phyloP scores from a whole-genome alignment of 768 basidiomycete species.

The Lentinula aciculospora region DNA sequence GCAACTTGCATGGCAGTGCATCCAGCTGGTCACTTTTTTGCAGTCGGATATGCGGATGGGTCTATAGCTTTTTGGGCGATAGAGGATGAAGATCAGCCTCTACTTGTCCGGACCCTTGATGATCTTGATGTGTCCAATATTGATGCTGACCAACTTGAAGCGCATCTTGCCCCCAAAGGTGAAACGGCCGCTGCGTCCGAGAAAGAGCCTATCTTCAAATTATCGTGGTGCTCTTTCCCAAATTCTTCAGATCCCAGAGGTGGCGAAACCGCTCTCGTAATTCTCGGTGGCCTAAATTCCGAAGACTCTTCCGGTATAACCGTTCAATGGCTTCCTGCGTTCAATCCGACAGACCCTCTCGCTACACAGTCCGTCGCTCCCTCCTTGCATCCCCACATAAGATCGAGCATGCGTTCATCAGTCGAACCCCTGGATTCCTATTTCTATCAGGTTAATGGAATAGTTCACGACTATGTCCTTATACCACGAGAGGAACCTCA shows the following conservation, averaged over 20 bases:
- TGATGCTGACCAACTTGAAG: conserved; percentile 42
- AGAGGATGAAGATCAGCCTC: conserved; percentile 69
- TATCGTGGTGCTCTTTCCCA: conserved; percentile 78
- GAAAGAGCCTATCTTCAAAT: conserved; percentile 80
- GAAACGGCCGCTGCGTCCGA: conserved; percentile 13
- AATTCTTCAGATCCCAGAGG: conserved; percentile 60
- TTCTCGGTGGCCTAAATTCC: conserved; percentile 70
- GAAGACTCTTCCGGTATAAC: conserved; percentile 58
- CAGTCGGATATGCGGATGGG: conserved; percentile 78
- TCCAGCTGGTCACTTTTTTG: conserved; percentile 72
- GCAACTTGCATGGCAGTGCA: conserved; percentile 71
- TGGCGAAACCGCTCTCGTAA: conserved; percentile 65
- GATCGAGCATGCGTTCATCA: conserved; percentile 62
- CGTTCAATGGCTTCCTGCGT: conserved; percentile 62
- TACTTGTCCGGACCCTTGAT: conserved; percentile 69
- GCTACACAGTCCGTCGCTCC: conserved; percentile 18
- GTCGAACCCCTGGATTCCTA: conserved; percentile 41
- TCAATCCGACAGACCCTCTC: conserved; percentile 48
- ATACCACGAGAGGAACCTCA: conserved; percentile 69
- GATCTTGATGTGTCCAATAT: conserved; percentile 47
- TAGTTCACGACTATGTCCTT: conserved; percentile 75
- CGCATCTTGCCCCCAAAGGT: conserved; percentile 21
- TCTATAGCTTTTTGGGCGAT: conserved; percentile 80
- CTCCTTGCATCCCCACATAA: conserved; percentile 32
- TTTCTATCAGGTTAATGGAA: conserved; percentile 52